Percentiles rank a stretch among this genome's conserved stretches.
phyloP scores from a whole-genome alignment of 179 eudicot species.

The Vitellaria paradoxa region DNA sequence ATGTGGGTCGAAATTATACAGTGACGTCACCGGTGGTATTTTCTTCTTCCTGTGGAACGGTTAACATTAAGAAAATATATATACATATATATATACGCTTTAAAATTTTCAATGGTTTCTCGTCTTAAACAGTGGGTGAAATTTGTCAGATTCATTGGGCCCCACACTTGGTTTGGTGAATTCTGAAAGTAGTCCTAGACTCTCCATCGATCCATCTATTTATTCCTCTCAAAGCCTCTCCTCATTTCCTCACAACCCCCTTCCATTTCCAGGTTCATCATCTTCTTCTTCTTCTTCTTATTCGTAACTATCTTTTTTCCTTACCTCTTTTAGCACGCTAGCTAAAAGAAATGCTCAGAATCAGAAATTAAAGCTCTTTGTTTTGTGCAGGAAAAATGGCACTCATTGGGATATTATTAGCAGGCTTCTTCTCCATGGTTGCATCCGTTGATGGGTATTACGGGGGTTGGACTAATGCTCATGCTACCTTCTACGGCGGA shows the following conservation, averaged over 20 bases:
- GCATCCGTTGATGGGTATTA: slow-evolving; percentile 27
- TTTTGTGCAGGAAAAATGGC: slow-evolving; percentile 22
- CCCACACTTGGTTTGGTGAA: no score
- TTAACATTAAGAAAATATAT: no score
- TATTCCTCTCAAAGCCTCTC: not conserved
- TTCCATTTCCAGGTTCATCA: not conserved
- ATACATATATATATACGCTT: no score
- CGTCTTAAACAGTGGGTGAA: not conserved
- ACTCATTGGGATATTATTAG: slow-evolving; percentile 15
- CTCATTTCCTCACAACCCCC: not conserved
- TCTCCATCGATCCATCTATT: not conserved
- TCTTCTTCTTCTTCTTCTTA: not conserved
- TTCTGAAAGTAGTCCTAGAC: no score
- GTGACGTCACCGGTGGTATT: no score
- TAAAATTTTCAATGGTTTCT: not conserved
- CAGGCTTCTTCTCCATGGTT: slow-evolving; percentile 23
- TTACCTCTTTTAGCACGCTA: not conserved
- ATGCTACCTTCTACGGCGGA: slow-evolving; percentile 55
- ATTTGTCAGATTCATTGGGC: not conserved
- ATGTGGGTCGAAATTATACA: no score
- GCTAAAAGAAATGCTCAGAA: not conserved
- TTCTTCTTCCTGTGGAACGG: no score
- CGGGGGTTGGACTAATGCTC: slow-evolving; percentile 49
- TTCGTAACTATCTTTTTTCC: not conserved
- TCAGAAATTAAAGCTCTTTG: no score